Percentiles rank a stretch among this genome's conserved stretches.
Conservation (phyloP, 257 asterid species). For the Przewalskia tangutica region DNA sequence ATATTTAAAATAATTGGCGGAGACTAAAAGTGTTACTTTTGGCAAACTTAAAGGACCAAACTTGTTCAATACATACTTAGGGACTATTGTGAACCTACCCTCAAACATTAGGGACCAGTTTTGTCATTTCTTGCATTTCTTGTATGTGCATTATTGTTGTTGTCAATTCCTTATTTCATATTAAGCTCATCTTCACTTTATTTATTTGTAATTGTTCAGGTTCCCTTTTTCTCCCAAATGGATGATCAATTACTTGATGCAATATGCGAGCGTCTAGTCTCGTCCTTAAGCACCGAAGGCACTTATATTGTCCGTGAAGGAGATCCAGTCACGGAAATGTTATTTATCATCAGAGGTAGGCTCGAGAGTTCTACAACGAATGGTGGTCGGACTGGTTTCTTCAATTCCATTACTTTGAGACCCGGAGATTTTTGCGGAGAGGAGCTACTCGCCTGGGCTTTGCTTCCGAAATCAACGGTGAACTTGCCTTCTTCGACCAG, state of each 20-base stretch:
- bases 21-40: no score
- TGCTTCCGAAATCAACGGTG: slow-evolving; percentile 68
- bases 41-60: no score
- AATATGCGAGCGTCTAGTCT: slow-evolving; percentile 74
- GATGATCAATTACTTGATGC: slow-evolving; percentile 91
- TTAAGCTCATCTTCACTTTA: not conserved
- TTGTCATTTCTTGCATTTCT: no score
- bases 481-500: slow-evolving; percentile 83
- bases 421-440: slow-evolving; percentile 97
- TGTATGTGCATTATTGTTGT: not conserved
- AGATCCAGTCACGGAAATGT: slow-evolving; percentile 89
- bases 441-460: slow-evolving; percentile 93
- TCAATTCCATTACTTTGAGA: slow-evolving; percentile 57
- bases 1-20: no score
- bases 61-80: no score
- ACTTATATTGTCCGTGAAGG: slow-evolving; percentile 92
- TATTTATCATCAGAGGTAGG: slow-evolving; percentile 77
- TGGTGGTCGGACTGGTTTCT: slow-evolving; percentile 88
- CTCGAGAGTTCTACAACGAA: slow-evolving; percentile 88
- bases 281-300: slow-evolving; percentile 76
- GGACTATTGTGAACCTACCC: no score
- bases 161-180: not conserved
- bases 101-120: no score
- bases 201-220: slow-evolving; percentile 28
- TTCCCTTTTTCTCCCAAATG: slow-evolving; percentile 91